Conservation (phyloP, 805 yeast species). For the Ogataea haglerorum region DNA sequence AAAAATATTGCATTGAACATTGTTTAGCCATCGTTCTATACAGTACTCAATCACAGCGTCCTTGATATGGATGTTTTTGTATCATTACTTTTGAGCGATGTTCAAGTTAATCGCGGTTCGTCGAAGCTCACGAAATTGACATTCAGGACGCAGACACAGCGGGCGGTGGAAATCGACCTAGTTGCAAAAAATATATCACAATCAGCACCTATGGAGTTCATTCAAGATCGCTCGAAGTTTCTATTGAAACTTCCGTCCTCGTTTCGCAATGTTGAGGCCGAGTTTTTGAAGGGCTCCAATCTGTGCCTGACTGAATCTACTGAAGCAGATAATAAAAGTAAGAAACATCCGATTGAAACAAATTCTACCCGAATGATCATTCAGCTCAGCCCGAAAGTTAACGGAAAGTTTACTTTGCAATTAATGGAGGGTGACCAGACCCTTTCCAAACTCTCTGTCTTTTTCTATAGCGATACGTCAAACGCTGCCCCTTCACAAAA, state of each 20-base stretch:
- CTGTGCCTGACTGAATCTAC: conserved; percentile 6
- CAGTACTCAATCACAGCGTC: too few species aligned
- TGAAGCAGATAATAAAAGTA: conserved; percentile 2
- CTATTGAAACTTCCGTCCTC: conserved; percentile 11
- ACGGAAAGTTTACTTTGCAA: conserved; percentile 10
- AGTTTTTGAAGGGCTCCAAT: neutral
- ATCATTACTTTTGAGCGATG: conserved; percentile 1
- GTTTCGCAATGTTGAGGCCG: neutral
- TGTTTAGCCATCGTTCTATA: neutral
- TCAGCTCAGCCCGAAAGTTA: conserved; percentile 3
- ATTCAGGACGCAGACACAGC: neutral
- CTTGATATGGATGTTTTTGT: conserved; percentile 7
- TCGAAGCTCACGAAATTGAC: conserved; percentile 3
- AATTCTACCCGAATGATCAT: neutral
- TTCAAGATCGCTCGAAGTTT: conserved; percentile 10
- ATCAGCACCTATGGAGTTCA: conserved; percentile 8
- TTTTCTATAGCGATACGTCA: neutral
- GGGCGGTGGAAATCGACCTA: conserved; percentile 4
- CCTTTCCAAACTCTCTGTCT: conserved; percentile 10
- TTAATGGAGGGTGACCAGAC: conserved; percentile 4
- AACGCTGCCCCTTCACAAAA: neutral
- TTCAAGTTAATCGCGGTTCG: conserved; percentile 1
- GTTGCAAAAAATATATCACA: conserved; percentile 6
- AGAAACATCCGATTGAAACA: conserved; percentile 2
- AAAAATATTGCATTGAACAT: neutral